Evolutionary conservation across 2,329 filamentous ascomycete species (phyloP).

Genomic region (Alternaria gansuensis): DNA sequence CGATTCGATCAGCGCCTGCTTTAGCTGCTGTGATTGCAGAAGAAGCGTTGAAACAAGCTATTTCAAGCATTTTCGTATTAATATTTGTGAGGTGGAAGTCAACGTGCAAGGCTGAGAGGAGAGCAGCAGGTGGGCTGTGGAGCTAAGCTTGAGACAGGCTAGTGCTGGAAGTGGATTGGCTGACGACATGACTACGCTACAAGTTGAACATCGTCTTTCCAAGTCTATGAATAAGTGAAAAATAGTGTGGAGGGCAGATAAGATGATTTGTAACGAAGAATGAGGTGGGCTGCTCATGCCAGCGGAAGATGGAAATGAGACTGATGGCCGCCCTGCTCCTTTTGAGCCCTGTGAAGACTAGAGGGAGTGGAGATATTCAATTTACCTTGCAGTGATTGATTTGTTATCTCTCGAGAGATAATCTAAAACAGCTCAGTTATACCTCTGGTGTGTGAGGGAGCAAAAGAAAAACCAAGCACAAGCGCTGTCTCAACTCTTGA

Average conservation of each 20-base stretch:
- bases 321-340: not conserved
- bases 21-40: conserved; percentile 57
- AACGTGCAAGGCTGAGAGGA: not conserved
- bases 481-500: too few relatives aligned
- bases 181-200: conserved; percentile 7
- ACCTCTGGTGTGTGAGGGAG: not conserved
- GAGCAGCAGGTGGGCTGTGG: not conserved
- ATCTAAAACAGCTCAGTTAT: too few relatives aligned
- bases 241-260: not conserved
- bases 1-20: conserved; percentile 61
- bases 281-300: not conserved
- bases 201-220: not conserved
- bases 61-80: conserved; percentile 54
- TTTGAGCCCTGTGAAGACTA: not conserved
- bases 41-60: conserved; percentile 59
- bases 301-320: not conserved
- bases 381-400: too few relatives aligned
- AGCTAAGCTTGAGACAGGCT: conserved; percentile 1
- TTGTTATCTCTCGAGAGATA: too few relatives aligned
- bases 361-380: not conserved
- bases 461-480: too few relatives aligned
- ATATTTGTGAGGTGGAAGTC: not conserved
- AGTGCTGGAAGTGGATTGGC: conserved; percentile 5
- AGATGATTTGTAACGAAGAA: too few relatives aligned
- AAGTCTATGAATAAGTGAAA: not conserved